phyloP scores from a whole-genome alignment of 2,329 filamentous ascomycete genomes.

The Xylaria sp. region DNA sequence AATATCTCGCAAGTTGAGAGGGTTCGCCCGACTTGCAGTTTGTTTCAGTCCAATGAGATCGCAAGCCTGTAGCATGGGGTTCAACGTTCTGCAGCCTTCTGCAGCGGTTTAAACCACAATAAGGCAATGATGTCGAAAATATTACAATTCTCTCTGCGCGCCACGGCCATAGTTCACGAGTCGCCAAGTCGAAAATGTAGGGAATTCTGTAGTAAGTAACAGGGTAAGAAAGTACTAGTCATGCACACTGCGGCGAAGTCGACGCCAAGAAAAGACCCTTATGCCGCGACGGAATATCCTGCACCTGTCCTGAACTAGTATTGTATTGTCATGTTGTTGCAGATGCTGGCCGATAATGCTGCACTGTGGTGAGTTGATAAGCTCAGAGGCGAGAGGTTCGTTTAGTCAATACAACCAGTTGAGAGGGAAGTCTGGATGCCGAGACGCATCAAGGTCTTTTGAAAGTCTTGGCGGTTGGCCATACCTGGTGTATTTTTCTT shows the following conservation, averaged over 20 bases:
- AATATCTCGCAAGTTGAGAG: constrained; percentile 12
- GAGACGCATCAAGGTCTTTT: constrained; percentile 17
- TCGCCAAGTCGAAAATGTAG: constrained; percentile 1
- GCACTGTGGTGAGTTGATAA: neutral
- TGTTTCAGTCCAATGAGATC: constrained; percentile 8
- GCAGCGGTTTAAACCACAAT: constrained; percentile 7
- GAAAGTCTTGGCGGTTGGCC: constrained; percentile 22
- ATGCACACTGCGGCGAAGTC: constrained; percentile 11
- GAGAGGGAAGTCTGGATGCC: constrained; percentile 19
- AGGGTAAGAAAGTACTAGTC: neutral
- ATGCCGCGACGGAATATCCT: constrained; percentile 8
- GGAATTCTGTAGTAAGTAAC: constrained; percentile 15
- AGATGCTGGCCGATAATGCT: neutral
- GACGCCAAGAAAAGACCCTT: constrained; percentile 16
- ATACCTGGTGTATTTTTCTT: constrained; percentile 7
- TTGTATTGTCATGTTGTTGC: constrained; percentile 7
- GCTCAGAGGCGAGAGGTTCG: constrained; percentile 11
- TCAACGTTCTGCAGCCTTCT: neutral
- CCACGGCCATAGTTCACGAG: constrained; percentile 2
- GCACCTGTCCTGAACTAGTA: neutral
- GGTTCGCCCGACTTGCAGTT: neutral
- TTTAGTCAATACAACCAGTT: constrained; percentile 12
- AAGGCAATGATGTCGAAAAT: constrained; percentile 9
- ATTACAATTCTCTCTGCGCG: neutral
- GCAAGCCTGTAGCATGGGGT: constrained; percentile 1